Evolutionary conservation across 163 green algal genomes (phyloP), one percentile per base, ranked within the genome.

Genomic region (Volvox carteri): DNA sequence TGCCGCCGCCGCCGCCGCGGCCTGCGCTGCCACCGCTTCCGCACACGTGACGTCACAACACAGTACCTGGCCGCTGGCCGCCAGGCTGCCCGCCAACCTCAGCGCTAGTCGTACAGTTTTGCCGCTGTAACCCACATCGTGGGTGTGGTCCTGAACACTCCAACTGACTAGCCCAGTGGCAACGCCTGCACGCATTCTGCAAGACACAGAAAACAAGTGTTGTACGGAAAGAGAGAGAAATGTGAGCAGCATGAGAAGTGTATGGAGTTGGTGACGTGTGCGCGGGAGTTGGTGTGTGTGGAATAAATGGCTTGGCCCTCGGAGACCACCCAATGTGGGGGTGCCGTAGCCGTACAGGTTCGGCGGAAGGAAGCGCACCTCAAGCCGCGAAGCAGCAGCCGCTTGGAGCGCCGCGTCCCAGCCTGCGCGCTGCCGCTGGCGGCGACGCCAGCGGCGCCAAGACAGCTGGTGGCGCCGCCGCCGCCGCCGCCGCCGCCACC

Each of bases 21-120:
- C 75, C 78, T 86, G 78, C 37, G 54, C 56, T 39, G 78, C 78
- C 78, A 86, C 23, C 25, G 78, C 78, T 39, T 86, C 56, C 28
- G 41, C 30, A 41, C 78, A 86, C 21, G 78, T 86, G 14, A 86
- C 78, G 5, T 48, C 78, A 28, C 78, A 86, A 28, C 78, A 86
- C 37, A 86, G 25, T 23, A 86, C 78, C 56, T 75, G 56, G 5
- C 78, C 78, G 28, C 54, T 46, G 25, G 56, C 56, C 5, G 78
- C 78, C 12, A 75, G 11, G 21, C 30, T 52, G 78, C 39, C 78
- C 21, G 78, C 54, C 39, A 86, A 12, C 2, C 78, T 54, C 54
- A 75, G 25, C 37, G 78, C 78, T 3, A 30, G 21, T 5, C 78
- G 35, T 23, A 86, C 78, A 19, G 78, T 37, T 56, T 86, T 86